A percentile compares a stretch with the other conserved stretches of the same genome.
Conservation (phyloP, 139 green algal genomes). For the Yamagishiella unicocca region DNA sequence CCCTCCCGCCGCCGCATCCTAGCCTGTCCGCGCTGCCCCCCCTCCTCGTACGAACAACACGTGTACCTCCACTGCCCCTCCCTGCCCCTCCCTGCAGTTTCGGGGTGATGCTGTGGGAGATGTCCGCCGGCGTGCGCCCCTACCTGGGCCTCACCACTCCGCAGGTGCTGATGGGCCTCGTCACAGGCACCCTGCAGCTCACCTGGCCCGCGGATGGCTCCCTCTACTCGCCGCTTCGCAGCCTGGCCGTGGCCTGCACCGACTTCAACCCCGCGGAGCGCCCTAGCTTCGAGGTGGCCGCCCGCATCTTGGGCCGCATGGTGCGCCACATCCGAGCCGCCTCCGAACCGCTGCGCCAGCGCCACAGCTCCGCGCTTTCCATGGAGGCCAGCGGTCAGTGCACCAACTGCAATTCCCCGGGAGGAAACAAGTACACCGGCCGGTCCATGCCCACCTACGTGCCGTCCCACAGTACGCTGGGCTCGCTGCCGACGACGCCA, state of each 20-base stretch:
- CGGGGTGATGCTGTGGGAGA: slow-evolving; percentile 51
- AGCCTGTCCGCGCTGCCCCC: neutral
- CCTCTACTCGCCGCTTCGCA: slow-evolving; percentile 38
- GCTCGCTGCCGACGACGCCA: neutral
- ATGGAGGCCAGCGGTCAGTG: neutral
- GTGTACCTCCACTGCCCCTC: neutral
- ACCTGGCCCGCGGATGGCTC: slow-evolving; percentile 42
- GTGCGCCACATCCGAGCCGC: slow-evolving; percentile 24
- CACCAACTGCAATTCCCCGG: neutral
- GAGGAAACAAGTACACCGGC: neutral
- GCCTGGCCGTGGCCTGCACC: slow-evolving; percentile 34
- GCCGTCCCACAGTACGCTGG: neutral
- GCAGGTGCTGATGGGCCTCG: slow-evolving; percentile 45
- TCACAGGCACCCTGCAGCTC: slow-evolving; percentile 38
- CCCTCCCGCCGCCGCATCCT: neutral
- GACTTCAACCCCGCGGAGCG: slow-evolving; percentile 27
- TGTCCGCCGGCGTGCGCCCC: slow-evolving; percentile 34
- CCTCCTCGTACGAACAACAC: too few relatives aligned
- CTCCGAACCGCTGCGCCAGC: slow-evolving; percentile 23
- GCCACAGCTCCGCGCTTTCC: slow-evolving; percentile 15
- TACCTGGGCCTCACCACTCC: slow-evolving; percentile 48
- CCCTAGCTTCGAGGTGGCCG: slow-evolving; percentile 24
- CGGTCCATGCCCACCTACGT: neutral
- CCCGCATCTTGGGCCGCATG: slow-evolving; percentile 39
- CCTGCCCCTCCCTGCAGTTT: neutral